These are phyloP conservation scores for Aspergillus sp. DNA, from an alignment of 2,329 filamentous ascomycete species.

Conservation along the genomic window DNA sequence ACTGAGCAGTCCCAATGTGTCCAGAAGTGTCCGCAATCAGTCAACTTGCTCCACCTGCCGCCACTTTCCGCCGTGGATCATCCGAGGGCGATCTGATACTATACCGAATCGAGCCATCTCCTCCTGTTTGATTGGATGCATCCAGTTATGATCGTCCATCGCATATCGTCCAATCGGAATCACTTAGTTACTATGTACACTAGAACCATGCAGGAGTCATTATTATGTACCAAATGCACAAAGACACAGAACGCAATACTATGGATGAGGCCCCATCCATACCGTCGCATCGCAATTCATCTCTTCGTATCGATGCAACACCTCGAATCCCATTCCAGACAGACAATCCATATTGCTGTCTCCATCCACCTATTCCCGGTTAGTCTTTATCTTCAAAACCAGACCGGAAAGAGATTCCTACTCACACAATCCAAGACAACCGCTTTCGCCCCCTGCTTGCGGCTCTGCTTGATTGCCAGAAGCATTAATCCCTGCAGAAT, in stretches of 20 bases:
- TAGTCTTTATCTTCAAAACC: slow-evolving; percentile 16
- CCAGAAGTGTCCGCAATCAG: too few relatives aligned
- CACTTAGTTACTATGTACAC: background rate
- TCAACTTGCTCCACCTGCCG: too few relatives aligned
- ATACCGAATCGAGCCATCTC: background rate
- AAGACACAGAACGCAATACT: slow-evolving; percentile 3
- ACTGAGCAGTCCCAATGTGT: too few relatives aligned
- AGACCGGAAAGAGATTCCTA: slow-evolving; percentile 13
- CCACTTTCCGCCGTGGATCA: background rate
- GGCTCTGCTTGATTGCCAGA: slow-evolving; percentile 75
- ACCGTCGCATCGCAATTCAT: slow-evolving; percentile 62
- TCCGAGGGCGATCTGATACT: background rate
- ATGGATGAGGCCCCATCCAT: slow-evolving; percentile 46
- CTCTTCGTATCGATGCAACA: slow-evolving; percentile 75
- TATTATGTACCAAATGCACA: too few relatives aligned
- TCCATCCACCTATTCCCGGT: slow-evolving; percentile 52
- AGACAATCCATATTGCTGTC: slow-evolving; percentile 69
- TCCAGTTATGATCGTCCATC: background rate
- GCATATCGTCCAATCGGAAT: background rate
- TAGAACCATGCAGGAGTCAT: too few relatives aligned
- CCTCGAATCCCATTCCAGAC: slow-evolving; percentile 70
- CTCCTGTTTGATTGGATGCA: background rate
- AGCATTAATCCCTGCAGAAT: slow-evolving; percentile 73
- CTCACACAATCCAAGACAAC: slow-evolving; percentile 75
- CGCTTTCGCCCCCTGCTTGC: slow-evolving; percentile 65